Base-by-base conservation (phyloP, 345 rosid genomes). In the Noccaea bulbosa region DNA sequence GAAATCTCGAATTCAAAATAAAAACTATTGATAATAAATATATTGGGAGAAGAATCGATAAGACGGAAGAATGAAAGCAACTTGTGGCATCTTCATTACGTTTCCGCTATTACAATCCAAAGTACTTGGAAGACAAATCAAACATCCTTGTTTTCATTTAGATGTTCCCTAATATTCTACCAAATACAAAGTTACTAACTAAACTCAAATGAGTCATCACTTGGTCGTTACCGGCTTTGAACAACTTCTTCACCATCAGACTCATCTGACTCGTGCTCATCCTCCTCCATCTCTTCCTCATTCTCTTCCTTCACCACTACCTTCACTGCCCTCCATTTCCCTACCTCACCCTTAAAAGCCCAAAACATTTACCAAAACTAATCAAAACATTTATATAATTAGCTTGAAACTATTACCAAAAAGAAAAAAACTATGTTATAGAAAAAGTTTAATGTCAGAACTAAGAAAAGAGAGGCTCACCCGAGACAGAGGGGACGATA, bases 221-320 rank as follows among this genome's bases (percentile, higher is more conserved):
- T 53, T 56, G 2, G n/a, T 51, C 48, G 57, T 70, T 62, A 76
- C 62, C 75, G 59, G 47, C 71, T 76, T 64, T 76, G 79, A 64
- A 76, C 61, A 70, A 76, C 79, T 30, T 76, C 81, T 67, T 78
- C 78, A 0, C 74, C 78, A 73, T 78, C 81, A 44, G 83, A 78
- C 44, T 73, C 83, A 10, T 55, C 81, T 2, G 87, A 82, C 16
- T 72, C 62, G 14, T 49, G 67, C 16, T 62, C 67, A 3, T 76
- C 71, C 49, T 64, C 71, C 49, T 49, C 71, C n/a, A 69, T 57
- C 62, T 48, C 71, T 22, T 56, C 79, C 7, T 76, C 79, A 32
- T 41, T 69, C 35, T 76, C 75, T 63, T 76, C 79, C 71, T 64
- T 76, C 2, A 56, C 56, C 8, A 76, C 50, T 7, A 76, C 79